Evolutionary conservation across 2,329 filamentous ascomycete species (phyloP).

Genomic region (Simplicillium aogashimaense): DNA sequence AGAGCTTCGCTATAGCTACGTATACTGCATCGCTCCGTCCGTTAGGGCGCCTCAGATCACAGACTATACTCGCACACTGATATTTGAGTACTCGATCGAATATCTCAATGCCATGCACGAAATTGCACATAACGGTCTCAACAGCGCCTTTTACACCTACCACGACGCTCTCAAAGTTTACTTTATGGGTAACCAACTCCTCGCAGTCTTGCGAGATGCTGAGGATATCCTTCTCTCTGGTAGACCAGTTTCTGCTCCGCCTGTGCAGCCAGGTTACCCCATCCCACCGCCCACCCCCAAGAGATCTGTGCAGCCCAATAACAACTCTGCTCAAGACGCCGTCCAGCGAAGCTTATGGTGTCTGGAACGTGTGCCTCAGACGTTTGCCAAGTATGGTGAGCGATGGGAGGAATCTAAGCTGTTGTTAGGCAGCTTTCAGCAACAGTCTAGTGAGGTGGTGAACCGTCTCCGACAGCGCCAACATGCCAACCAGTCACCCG

Average conservation of each 20-base stretch:
- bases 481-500: slow-evolving; percentile 19
- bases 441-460: slow-evolving; percentile 33
- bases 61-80: slow-evolving; percentile 66
- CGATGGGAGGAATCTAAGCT: slow-evolving; percentile 48
- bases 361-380: slow-evolving; percentile 42
- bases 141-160: slow-evolving; percentile 68
- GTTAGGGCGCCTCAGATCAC: slow-evolving; percentile 62
- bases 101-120: slow-evolving; percentile 69
- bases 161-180: slow-evolving; percentile 80
- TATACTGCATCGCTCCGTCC: slow-evolving; percentile 79
- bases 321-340: slow-evolving; percentile 32
- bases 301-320: slow-evolving; percentile 22
- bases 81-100: slow-evolving; percentile 79
- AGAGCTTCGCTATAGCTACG: slow-evolving; percentile 82
- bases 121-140: slow-evolving; percentile 48
- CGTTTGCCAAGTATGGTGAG: slow-evolving; percentile 45
- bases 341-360: slow-evolving; percentile 45
- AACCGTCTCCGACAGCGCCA: slow-evolving; percentile 29
- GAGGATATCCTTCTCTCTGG: slow-evolving; percentile 47
- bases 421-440: slow-evolving; percentile 43
- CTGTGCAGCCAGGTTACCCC: slow-evolving; percentile 35
- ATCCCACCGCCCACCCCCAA: slow-evolving; percentile 43
- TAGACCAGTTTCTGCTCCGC: slow-evolving; percentile 25
- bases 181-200: slow-evolving; percentile 57
- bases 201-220: slow-evolving; percentile 49